These are phyloP conservation scores for Colletotrichum limetticola DNA, from an alignment of 2,329 filamentous ascomycete species.

Conservation along the genomic window DNA sequence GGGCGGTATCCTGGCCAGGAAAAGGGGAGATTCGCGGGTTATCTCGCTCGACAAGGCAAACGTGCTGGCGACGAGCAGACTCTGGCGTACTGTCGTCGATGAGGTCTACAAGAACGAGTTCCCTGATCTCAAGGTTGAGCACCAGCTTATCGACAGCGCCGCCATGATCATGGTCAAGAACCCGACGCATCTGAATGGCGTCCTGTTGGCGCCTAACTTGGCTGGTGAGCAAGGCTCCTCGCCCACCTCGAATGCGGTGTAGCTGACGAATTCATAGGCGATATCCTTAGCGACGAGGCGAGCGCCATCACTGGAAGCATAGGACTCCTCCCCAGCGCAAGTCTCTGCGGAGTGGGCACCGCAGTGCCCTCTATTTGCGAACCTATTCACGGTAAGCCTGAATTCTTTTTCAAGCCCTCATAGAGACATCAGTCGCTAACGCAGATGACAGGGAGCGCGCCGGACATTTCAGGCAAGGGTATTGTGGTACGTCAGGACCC, in stretches of 20 bases:
- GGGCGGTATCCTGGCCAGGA: conserved; percentile 44
- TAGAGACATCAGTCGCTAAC: neutral
- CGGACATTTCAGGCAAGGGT: conserved; percentile 91
- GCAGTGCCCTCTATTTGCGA: conserved; percentile 76
- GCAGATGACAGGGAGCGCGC: conserved; percentile 76
- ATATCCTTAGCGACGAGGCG: conserved; percentile 96
- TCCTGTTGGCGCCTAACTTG: conserved; percentile 92
- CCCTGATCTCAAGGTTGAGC: conserved; percentile 83
- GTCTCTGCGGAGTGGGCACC: conserved; percentile 43
- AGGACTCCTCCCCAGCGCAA: conserved; percentile 88
- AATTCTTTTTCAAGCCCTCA: too few relatives aligned
- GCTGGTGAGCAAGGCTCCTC: conserved; percentile 62
- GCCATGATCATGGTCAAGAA: conserved; percentile 99
- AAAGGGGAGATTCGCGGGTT: too few relatives aligned
- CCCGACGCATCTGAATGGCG: conserved; percentile 85
- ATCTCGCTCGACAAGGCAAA: conserved; percentile 76
- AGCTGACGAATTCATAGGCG: conserved; percentile 53
- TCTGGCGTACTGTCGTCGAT: conserved; percentile 89
- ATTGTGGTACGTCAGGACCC: conserved; percentile 64
- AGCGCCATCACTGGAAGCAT: conserved; percentile 93
- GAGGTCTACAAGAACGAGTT: conserved; percentile 91
- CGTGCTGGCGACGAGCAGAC: conserved; percentile 86
- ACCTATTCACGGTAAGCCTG: conserved; percentile 85
- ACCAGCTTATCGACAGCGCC: conserved; percentile 95
- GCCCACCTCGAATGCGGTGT: too few relatives aligned